phyloP scores from a whole-genome alignment of 306 rosid genomes.

The Corylus americana region DNA sequence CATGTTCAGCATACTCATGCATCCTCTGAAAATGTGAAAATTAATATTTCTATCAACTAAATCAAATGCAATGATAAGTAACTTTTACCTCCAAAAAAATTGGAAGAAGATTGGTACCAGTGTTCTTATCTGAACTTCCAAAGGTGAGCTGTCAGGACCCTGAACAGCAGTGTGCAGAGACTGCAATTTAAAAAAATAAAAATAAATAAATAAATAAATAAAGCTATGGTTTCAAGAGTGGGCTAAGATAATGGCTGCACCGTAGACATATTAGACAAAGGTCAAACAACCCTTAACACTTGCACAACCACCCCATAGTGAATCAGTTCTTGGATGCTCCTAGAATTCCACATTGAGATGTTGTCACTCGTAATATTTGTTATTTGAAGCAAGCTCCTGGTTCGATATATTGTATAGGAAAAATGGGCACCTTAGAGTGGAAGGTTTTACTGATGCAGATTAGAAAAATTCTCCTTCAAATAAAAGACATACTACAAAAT shows the following conservation, averaged over 20 bases:
- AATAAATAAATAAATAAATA: not conserved
- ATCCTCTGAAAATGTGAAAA: constrained; percentile 61
- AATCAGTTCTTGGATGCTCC: too few species aligned
- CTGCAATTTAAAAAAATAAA: constrained; percentile 38
- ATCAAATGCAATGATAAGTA: constrained; percentile 19
- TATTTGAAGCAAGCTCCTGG: too few species aligned
- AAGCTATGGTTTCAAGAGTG: constrained; percentile 23
- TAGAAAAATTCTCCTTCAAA: too few species aligned
- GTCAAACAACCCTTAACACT: not conserved
- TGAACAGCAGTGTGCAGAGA: constrained; percentile 96
- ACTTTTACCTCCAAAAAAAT: constrained; percentile 7
- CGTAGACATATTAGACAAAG: not conserved
- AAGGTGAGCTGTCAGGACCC: constrained; percentile 88
- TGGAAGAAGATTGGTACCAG: constrained; percentile 53
- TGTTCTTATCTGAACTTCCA: constrained; percentile 98
- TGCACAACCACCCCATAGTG: not conserved
- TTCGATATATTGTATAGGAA: too few species aligned
- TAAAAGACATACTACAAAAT: too few species aligned
- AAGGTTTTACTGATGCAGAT: too few species aligned
- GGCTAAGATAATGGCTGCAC: constrained; percentile 12
- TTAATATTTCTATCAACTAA: constrained; percentile 22
- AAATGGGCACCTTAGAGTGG: too few species aligned
- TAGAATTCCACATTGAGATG: too few species aligned
- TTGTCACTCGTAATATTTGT: too few species aligned
- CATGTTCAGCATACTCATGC: constrained; percentile 97